phyloP scores from a whole-genome alignment of 352 stramenopile genomes.

The Phytophthora constricta region DNA sequence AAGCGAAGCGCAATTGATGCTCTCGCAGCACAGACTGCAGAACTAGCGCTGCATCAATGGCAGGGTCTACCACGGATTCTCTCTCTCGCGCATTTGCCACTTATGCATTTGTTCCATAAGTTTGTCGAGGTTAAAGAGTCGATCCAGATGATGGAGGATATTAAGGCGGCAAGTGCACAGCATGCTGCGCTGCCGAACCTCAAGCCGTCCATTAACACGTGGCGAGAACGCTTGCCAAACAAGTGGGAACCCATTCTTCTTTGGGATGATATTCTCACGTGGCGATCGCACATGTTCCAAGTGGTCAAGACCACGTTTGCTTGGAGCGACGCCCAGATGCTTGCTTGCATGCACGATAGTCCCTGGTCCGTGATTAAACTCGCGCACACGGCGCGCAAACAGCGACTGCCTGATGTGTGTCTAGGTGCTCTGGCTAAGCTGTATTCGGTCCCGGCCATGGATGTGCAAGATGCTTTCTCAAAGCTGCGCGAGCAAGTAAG shows the following conservation, averaged over 20 bases:
- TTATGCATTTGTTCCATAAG: slow-evolving; percentile 91
- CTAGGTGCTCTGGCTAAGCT: slow-evolving; percentile 87
- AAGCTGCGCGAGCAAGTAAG: slow-evolving; percentile 94
- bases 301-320: slow-evolving; percentile 90
- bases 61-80: slow-evolving; percentile 86
- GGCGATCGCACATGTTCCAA: slow-evolving; percentile 94
- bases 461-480: slow-evolving; percentile 92
- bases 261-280: slow-evolving; percentile 94
- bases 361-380: slow-evolving; percentile 94
- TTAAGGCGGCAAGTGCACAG: slow-evolving; percentile 81
- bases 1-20: slow-evolving; percentile 76
- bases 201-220: slow-evolving; percentile 93
- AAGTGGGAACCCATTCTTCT: slow-evolving; percentile 93
- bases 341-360: slow-evolving; percentile 92
- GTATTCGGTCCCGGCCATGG: slow-evolving; percentile 91
- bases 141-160: slow-evolving; percentile 91
- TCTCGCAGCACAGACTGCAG: slow-evolving; percentile 72
- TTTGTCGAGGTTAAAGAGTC: slow-evolving; percentile 94
- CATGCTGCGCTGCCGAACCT: slow-evolving; percentile 89
- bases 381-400: slow-evolving; percentile 90
- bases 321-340: slow-evolving; percentile 89
- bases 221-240: slow-evolving; percentile 93
- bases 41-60: slow-evolving; percentile 90
- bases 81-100: slow-evolving; percentile 74
- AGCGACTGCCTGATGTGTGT: slow-evolving; percentile 89